Conservation (phyloP, 2,329 filamentous ascomycete species). For the Colletotrichum theobromicola region DNA sequence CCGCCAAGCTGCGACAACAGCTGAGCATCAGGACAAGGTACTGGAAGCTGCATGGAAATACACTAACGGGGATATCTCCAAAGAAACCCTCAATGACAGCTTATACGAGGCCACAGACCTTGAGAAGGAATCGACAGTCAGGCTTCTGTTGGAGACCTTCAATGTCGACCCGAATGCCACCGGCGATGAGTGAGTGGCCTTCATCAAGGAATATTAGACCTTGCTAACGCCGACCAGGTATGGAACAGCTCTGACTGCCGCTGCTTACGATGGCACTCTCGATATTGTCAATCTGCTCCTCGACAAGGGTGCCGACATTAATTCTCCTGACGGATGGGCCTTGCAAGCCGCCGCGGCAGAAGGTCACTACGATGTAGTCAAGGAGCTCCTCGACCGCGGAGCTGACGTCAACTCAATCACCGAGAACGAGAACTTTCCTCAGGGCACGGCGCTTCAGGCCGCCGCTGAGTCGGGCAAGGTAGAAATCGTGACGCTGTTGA, state of each 20-base stretch:
- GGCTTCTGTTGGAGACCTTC: slow-evolving; percentile 37
- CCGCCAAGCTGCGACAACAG: slow-evolving; percentile 33
- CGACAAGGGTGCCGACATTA: slow-evolving; percentile 23
- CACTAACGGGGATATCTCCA: slow-evolving; percentile 34
- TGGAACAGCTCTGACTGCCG: slow-evolving; percentile 41
- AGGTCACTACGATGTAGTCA: slow-evolving; percentile 38
- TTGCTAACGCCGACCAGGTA: slow-evolving; percentile 28
- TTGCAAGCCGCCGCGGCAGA: slow-evolving; percentile 40
- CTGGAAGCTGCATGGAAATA: slow-evolving; percentile 43
- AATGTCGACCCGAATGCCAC: slow-evolving; percentile 41
- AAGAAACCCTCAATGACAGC: slow-evolving; percentile 34
- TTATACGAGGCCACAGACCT: slow-evolving; percentile 44
- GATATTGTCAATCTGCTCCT: slow-evolving; percentile 14
- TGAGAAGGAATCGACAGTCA: slow-evolving; percentile 41
- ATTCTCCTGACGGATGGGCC: slow-evolving; percentile 39
- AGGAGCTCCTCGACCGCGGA: slow-evolving; percentile 36
- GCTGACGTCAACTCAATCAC: slow-evolving; percentile 25
- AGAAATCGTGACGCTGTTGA: slow-evolving; percentile 41
- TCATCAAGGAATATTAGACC: neutral
- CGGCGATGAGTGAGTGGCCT: slow-evolving; percentile 38
- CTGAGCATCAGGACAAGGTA: slow-evolving; percentile 38
- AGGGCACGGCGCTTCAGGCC: slow-evolving; percentile 43
- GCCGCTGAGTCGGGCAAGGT: slow-evolving; percentile 38
- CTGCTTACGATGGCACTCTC: slow-evolving; percentile 41
- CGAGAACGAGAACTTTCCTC: slow-evolving; percentile 15